Conservation (phyloP, 169 alveolate genomes). For the Toxoplasma gondii region DNA sequence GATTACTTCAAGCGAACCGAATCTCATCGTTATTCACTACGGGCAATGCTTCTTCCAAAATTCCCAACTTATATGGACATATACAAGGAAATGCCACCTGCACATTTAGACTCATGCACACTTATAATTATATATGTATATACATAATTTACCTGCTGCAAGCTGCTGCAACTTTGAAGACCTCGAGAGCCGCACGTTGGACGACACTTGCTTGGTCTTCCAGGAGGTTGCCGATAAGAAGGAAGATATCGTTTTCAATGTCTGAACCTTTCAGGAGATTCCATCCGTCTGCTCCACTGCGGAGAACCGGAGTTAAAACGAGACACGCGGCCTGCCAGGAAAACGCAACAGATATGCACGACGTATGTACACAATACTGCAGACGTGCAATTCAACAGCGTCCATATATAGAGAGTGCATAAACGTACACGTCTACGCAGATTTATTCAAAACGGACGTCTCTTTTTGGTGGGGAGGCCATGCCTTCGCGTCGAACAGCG, state of each 20-base stretch:
- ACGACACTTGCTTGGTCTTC: constrained; percentile 21
- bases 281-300: constrained; percentile 5
- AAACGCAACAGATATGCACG: neutral
- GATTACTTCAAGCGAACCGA: too few relatives aligned
- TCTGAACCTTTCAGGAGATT: neutral
- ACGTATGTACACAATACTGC: neutral
- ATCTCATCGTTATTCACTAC: too few relatives aligned
- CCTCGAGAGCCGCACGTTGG: constrained; percentile 19
- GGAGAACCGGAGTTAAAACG: neutral
- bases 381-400: neutral
- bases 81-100: neutral
- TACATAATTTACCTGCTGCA: neutral
- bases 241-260: neutral
- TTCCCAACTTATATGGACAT: neutral
- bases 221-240: neutral
- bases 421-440: too few relatives aligned
- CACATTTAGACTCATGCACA: neutral
- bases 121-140: neutral
- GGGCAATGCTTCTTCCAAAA: too few relatives aligned
- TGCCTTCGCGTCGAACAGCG: too few relatives aligned
- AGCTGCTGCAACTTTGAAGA: constrained; percentile 16
- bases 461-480: too few relatives aligned
- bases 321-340: constrained; percentile 30
- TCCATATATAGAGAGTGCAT: neutral
- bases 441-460: too few relatives aligned